Percentiles rank a stretch among this genome's conserved stretches.
phyloP scores from a whole-genome alignment of 768 basidiomycete genomes.

The Kwoniella bestiolae region DNA sequence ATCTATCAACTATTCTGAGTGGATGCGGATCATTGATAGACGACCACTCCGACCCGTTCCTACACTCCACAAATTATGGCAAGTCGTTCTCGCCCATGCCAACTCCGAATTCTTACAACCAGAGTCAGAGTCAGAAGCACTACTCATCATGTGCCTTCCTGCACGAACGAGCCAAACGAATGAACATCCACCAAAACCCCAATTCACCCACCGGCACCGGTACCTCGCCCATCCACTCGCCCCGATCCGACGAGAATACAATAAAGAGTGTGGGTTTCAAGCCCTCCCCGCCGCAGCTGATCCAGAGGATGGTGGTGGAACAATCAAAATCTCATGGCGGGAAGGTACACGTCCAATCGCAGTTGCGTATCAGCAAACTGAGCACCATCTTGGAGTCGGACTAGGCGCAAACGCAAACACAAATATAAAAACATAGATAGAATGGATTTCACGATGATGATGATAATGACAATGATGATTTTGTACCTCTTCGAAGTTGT shows the following conservation, averaged over 20 bases:
- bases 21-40: slow-evolving; percentile 1
- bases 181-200: not conserved
- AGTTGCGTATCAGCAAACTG: no score
- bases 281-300: not conserved
- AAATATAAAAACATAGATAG: no score
- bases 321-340: no score
- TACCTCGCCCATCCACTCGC: not conserved
- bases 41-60: not conserved
- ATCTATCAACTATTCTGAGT: not conserved
- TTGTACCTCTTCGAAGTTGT: no score
- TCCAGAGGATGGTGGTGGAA: no score
- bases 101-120: not conserved
- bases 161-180: not conserved
- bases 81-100: not conserved
- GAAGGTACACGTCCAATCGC: no score
- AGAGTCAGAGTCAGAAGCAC: not conserved
- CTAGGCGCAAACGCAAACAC: no score
- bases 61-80: not conserved
- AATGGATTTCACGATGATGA: no score
- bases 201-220: not conserved
- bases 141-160: not conserved
- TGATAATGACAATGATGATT: no score
- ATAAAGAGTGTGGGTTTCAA: slow-evolving; percentile 5
- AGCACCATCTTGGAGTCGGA: no score
- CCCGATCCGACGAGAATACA: slow-evolving; percentile 6